Base-by-base conservation (phyloP, 2,329 filamentous ascomycete genomes). In the Penicillium sp. region DNA sequence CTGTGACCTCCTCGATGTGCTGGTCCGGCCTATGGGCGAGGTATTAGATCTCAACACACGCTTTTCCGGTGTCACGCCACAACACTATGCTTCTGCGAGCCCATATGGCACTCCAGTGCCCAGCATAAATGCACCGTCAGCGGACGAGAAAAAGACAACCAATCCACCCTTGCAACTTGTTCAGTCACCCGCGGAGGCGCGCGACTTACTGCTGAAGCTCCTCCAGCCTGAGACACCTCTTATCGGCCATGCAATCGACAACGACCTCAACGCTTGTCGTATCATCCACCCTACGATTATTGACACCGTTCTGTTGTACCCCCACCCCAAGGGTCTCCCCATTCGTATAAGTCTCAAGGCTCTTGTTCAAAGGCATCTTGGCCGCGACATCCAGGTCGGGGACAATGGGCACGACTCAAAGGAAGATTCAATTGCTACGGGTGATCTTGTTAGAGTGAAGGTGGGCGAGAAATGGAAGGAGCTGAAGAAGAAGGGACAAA, bases 171-270 rank as follows among this genome's bases (percentile, higher is more conserved):
- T 96, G 37, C 86, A 84, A 52, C 89, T 96, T 45, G 91, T 95
- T 9, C 78, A 86, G 0, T 92, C 89, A 0, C 93, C 93, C 0
- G 78, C 85, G 23, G 83, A 79, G 29, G 94, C 94, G 1, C 88
- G 94, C 9, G 80, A 86, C 1, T 81, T 97, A 0, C 83, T 99
- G 9, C 91, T 96, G 74, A 82, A 84, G 0, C 82, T 90, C 53
- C 82, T 99, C 50, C 83, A 86, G 1, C 89, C 91, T 0, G 78
- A 82, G 0, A 99, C 93, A 0, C 90, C 93, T 0, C 77, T 99
- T 0, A 90, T 99, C 47, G 94, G 94, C 0, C 94, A 99, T 73
- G 93, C 91, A 0, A 85, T 97, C 9, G 94, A 99, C 69, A 99
- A 99, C 71, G 94, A 99, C 69, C 83, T 99, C 55, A 97, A 96